Base-by-base conservation (phyloP, 805 yeast species). In the Sungouiella thailandica region DNA sequence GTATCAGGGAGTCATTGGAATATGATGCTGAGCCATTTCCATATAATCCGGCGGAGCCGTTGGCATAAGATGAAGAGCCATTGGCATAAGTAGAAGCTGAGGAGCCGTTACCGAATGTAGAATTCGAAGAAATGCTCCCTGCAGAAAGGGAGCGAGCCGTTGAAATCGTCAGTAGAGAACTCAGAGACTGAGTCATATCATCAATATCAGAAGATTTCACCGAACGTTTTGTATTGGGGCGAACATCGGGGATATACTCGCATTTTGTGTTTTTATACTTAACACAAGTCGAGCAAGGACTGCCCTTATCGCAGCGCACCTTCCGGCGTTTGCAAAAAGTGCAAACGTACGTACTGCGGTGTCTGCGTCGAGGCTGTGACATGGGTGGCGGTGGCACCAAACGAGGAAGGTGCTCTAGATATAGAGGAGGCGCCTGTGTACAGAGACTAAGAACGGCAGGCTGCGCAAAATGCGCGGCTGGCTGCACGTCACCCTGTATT, bases 191-290 rank as follows among this genome's bases (percentile, higher is more conserved):
- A n/a, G n/a, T n/a, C n/a, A n/a, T n/a, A n/a, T n/a, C n/a, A n/a
- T n/a, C n/a, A n/a, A n/a, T n/a, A n/a, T n/a, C n/a, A n/a, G n/a
- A n/a, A n/a, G n/a, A n/a, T n/a, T n/a, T n/a, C n/a, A n/a, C n/a
- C n/a, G n/a, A n/a, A n/a, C n/a, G n/a, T n/a, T n/a, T n/a, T n/a
- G n/a, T n/a, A n/a, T n/a, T n/a, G n/a, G n/a, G n/a, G 28, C 32
- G 25, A 16, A 22, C 12, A 8, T 6, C 6, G 13, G 25, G 7
- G 27, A 31, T 15, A 35, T 52, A 52, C 27, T 46, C 48, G 44
- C 79, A 73, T 3, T 32, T 32, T 4, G 49, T 39, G 17, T 52
- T 52, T 11, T 50, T 50, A 31, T 59, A 61, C 16, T 44, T 52
- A 7, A 45, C 37, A 43, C 80, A 47, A 7, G 46, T 58, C 6